Conservation (phyloP, 2,329 filamentous ascomycete genomes). For the Microdochium paspali region DNA sequence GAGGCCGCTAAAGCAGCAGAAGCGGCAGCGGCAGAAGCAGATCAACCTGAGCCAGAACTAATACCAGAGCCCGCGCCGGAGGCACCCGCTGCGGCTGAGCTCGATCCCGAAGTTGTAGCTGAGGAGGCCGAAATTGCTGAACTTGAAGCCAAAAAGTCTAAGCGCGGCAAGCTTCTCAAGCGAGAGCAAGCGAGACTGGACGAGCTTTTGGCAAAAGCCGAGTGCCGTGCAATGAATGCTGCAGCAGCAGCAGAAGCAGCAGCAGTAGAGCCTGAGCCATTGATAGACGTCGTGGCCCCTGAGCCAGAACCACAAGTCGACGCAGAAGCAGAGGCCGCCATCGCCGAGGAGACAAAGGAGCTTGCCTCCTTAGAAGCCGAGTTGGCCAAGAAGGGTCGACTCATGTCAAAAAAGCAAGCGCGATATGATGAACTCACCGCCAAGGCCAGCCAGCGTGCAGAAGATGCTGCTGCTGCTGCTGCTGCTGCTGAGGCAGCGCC, state of each 20-base stretch:
- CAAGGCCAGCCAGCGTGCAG: conserved; percentile 7
- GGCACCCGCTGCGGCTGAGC: conserved; percentile 1
- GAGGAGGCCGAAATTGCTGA: conserved; percentile 14
- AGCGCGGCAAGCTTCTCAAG: conserved; percentile 25
- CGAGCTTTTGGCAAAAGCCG: conserved; percentile 9
- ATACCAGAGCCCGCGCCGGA: conserved; percentile 3
- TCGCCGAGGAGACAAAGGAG: not conserved
- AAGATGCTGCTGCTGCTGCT: conserved; percentile 6
- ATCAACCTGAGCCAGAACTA: conserved; percentile 8
- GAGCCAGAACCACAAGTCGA: not conserved
- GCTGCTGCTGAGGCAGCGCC: not conserved
- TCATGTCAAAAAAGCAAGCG: too few species aligned
- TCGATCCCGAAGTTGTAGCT: conserved; percentile 10
- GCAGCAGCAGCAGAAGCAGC: conserved; percentile 2
- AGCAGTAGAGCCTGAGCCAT: conserved; percentile 5
- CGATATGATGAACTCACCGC: not conserved
- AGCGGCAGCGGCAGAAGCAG: conserved; percentile 4
- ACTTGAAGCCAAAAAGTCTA: conserved; percentile 20
- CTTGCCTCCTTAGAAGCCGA: not conserved
- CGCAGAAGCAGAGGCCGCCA: not conserved
- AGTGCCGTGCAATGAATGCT: conserved; percentile 6
- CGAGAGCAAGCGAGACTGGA: conserved; percentile 17
- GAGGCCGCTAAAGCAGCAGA: conserved; percentile 1
- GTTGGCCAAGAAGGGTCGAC: too few species aligned
- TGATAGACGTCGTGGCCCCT: not conserved